These are phyloP conservation scores for Cadophora malorum DNA, from an alignment of 2,329 filamentous ascomycete genomes.

Conservation along the genomic window DNA sequence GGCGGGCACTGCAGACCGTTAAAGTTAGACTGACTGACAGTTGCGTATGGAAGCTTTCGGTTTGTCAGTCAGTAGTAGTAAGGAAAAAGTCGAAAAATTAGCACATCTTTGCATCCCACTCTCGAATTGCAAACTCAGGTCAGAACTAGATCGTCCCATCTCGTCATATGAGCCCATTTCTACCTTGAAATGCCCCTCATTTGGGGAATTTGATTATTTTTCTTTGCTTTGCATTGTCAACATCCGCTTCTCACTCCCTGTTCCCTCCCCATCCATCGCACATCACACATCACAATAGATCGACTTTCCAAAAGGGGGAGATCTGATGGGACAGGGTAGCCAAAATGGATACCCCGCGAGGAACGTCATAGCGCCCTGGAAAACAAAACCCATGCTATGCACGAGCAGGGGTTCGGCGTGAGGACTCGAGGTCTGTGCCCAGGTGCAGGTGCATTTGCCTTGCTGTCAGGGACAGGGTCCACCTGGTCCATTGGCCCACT, in stretches of 20 bases:
- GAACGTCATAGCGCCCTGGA: constrained; percentile 25
- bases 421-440: constrained; percentile 17
- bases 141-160: neutral
- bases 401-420: neutral
- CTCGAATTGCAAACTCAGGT: neutral
- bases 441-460: too few relatives aligned
- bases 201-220: neutral
- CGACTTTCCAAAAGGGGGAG: constrained; percentile 14
- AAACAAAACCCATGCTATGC: constrained; percentile 12
- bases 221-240: neutral
- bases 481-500: neutral
- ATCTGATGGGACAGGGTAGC: neutral
- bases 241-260: neutral
- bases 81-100: neutral
- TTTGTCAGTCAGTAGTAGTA: neutral
- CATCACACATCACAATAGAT: constrained; percentile 1
- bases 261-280: neutral
- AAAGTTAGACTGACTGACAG: constrained; percentile 11
- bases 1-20: constrained; percentile 1
- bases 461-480: constrained; percentile 13
- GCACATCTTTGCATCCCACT: neutral
- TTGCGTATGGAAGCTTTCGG: neutral
- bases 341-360: constrained; percentile 24
- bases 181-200: neutral
- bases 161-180: neutral